Conservation (phyloP, 441 rosid genomes). For the Populus hybrid region DNA sequence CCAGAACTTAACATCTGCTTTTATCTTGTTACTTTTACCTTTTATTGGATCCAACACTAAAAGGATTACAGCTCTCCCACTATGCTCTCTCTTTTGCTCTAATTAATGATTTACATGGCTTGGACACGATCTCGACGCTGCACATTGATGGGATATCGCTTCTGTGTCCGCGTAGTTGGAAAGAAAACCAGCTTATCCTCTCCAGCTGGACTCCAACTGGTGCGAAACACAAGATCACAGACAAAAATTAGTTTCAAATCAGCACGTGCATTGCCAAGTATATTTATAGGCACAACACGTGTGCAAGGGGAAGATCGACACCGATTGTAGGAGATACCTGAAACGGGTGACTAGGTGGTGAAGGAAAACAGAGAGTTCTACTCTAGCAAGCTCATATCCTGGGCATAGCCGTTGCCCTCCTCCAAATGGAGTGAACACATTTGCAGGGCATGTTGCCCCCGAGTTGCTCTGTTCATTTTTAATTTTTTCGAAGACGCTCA, state of each 20-base stretch:
- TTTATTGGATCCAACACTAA: slow-evolving; percentile 20
- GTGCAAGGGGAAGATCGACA: not conserved
- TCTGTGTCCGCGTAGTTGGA: slow-evolving; percentile 90
- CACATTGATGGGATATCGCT: slow-evolving; percentile 77
- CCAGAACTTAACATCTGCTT: slow-evolving; percentile 21
- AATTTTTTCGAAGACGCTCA: not conserved
- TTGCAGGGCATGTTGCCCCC: slow-evolving; percentile 41
- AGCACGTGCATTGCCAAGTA: not conserved
- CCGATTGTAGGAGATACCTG: slow-evolving; percentile 44
- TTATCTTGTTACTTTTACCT: not conserved
- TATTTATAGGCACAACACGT: not conserved
- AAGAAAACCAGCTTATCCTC: slow-evolving; percentile 88
- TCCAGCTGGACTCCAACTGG: slow-evolving; percentile 90
- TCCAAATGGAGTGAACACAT: slow-evolving; percentile 83
- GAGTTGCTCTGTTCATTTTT: slow-evolving; percentile 47
- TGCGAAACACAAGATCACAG: not conserved
- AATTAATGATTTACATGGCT: slow-evolving; percentile 22
- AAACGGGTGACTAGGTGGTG: slow-evolving; percentile 80
- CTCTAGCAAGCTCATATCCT: slow-evolving; percentile 93
- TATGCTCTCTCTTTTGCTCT: not conserved
- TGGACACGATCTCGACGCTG: slow-evolving; percentile 33
- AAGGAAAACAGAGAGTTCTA: slow-evolving; percentile 81
- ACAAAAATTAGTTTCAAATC: not conserved
- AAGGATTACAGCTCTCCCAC: slow-evolving; percentile 21
- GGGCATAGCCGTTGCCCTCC: slow-evolving; percentile 94